These are phyloP conservation scores for Blastomyces emzantsi DNA, from an alignment of 2,329 filamentous ascomycete species.

Conservation along the genomic window DNA sequence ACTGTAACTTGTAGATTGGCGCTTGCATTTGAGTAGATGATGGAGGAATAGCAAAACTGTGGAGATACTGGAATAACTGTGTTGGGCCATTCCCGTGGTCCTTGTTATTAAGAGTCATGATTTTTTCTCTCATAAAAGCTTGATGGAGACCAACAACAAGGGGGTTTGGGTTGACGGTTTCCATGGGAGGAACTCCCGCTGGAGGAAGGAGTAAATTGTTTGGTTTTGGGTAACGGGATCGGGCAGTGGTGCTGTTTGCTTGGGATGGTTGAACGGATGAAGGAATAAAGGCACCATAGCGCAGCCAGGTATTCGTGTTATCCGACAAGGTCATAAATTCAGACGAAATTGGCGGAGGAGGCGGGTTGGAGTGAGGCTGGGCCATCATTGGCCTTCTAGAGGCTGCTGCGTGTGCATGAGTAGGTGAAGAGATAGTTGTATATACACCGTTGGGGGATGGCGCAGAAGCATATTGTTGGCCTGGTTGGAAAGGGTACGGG, in stretches of 20 bases:
- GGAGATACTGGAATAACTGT: constrained; percentile 31
- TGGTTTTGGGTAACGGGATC: background rate
- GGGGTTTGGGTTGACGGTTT: constrained; percentile 39
- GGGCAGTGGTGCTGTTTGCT: background rate
- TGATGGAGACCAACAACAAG: constrained; percentile 48
- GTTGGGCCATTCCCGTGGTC: constrained; percentile 9
- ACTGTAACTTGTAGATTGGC: constrained; percentile 26
- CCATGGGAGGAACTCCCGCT: constrained; percentile 24
- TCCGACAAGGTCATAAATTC: background rate
- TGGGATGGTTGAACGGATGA: background rate
- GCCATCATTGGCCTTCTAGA: background rate
- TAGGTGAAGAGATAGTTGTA: background rate
- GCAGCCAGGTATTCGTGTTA: background rate
- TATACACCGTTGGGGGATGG: background rate
- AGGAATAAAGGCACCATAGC: background rate
- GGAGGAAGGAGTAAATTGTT: constrained; percentile 29
- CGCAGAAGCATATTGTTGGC: background rate
- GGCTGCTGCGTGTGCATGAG: background rate
- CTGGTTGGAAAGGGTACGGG: background rate
- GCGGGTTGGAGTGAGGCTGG: background rate
- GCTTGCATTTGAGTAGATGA: constrained; percentile 22
- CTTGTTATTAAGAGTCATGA: background rate
- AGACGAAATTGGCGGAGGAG: background rate
- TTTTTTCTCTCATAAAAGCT: constrained; percentile 39
- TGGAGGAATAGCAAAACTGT: constrained; percentile 26